A percentile compares a stretch with the other conserved stretches of the same genome.
Conservation (phyloP, 345 rosid species). For the Eutrema heterophyllum region DNA sequence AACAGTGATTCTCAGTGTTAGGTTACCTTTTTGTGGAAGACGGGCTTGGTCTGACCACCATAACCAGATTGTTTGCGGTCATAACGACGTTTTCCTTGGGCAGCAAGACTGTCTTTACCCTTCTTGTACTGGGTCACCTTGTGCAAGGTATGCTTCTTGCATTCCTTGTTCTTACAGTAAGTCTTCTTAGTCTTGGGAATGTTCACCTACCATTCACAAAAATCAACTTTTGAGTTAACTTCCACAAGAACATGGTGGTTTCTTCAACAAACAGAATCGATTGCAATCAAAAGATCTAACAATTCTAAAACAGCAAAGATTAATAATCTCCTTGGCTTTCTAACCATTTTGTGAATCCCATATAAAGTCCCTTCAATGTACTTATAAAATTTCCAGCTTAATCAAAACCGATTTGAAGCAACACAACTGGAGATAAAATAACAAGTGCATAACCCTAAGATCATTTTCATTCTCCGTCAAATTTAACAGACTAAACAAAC, state of each 20-base stretch:
- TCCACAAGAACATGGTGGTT: neutral
- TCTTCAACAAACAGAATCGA: neutral
- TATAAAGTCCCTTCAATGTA: too few species aligned
- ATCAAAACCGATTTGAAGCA: neutral
- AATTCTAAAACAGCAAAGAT: neutral
- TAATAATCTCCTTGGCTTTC: too few species aligned
- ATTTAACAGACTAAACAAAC: neutral
- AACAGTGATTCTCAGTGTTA: too few species aligned
- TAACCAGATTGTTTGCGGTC: slow-evolving; percentile 85
- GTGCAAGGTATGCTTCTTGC: slow-evolving; percentile 87
- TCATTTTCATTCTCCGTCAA: neutral
- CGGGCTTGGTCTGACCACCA: slow-evolving; percentile 92
- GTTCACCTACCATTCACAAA: slow-evolving; percentile 50
- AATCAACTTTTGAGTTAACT: neutral
- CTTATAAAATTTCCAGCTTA: too few species aligned
- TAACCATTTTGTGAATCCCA: neutral
- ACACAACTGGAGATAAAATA: neutral
- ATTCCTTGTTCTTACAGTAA: slow-evolving; percentile 75
- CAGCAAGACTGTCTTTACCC: slow-evolving; percentile 88
- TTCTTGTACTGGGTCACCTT: slow-evolving; percentile 89
- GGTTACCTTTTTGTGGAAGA: slow-evolving; percentile 82
- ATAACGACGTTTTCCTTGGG: slow-evolving; percentile 83
- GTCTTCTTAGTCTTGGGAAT: slow-evolving; percentile 88
- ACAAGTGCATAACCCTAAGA: neutral
- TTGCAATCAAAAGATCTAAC: neutral